These are phyloP conservation scores for Colletotrichum sp. DNA, from an alignment of 2,329 filamentous ascomycete genomes.

Conservation along the genomic window DNA sequence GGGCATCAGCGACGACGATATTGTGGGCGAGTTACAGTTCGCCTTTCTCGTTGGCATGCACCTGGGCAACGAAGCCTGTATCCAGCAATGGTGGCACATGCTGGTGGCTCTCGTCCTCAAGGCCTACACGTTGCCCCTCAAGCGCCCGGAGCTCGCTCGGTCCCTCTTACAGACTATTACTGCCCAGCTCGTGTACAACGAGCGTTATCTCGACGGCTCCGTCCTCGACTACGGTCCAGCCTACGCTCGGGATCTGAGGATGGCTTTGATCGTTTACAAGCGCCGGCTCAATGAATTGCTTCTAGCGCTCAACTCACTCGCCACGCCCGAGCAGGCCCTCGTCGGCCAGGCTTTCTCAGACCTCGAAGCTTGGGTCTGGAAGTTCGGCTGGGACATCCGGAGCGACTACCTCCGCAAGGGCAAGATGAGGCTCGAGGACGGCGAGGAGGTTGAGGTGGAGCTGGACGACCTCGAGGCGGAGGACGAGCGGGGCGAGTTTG, in stretches of 20 bases:
- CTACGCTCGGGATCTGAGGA: conserved; percentile 41
- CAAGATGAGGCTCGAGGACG: conserved; percentile 56
- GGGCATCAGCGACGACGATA: conserved; percentile 39
- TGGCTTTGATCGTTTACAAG: conserved; percentile 59
- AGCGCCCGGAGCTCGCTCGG: conserved; percentile 48
- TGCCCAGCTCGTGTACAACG: conserved; percentile 60
- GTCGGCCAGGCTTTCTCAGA: conserved; percentile 54
- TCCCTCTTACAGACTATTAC: conserved; percentile 56
- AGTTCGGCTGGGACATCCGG: conserved; percentile 60
- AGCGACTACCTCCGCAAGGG: conserved; percentile 54
- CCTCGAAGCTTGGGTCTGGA: conserved; percentile 53
- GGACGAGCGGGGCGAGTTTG: conserved; percentile 59
- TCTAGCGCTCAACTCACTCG: conserved; percentile 33
- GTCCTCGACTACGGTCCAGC: conserved; percentile 40
- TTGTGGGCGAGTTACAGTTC: conserved; percentile 67
- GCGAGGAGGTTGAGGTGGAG: conserved; percentile 53
- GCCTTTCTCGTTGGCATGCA: conserved; percentile 62
- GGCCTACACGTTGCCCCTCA: conserved; percentile 48
- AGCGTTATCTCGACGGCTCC: conserved; percentile 51
- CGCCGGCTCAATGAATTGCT: conserved; percentile 55
- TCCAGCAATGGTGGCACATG: conserved; percentile 68
- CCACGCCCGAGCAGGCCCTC: conserved; percentile 44
- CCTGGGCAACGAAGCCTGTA: conserved; percentile 62
- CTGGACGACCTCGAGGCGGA: conserved; percentile 57
- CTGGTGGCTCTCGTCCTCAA: conserved; percentile 56